Base-by-base conservation (phyloP, 1,284 basidiomycete genomes). In the Ustilago vetiveriae region DNA sequence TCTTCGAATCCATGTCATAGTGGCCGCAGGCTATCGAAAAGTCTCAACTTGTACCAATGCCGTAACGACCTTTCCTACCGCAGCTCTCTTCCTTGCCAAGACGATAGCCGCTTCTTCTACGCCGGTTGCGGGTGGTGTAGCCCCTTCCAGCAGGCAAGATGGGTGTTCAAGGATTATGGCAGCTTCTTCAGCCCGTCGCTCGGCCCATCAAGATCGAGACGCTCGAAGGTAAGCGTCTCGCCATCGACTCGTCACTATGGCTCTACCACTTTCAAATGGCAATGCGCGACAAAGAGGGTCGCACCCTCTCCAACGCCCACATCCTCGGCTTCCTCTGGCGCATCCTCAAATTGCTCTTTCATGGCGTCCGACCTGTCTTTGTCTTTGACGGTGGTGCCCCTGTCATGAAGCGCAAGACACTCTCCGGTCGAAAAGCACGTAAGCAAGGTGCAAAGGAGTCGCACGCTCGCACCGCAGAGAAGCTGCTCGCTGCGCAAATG, bases 221-320 rank as follows among this genome's bases (percentile, higher is more conserved):
- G n/a, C 67, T 82, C 41, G 79, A 79, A 44, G 81, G 79, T 14
- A 79, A 80, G 63, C 64, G 76, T 27, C 72, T 82, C 3, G 81
- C 81, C 32, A 98, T 99, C 69, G 96, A 99, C 84, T 97, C 94
- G 3, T 97, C 93, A 69, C 97, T 99, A 73, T 99, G 96, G 96
- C 90, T 99, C 62, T 98, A 99, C 58, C 81, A 82, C 54, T 82
- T 82, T 40, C 76, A 76, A 84, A 94, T 94, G 33, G 98, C 96
- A 2, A 98, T 98, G 94, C 88, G 96, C 24, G 94, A 96, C 84
- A 95, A 93, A 80, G 92, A 98, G 59, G 96, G 96, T 14, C 88
- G 89, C 22, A 92, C 88, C 10, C 84, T 99, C 35, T 87, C 90
- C 57, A 98, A 98, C 78, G 94, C 95, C 0, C 96, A 98, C 84